These are phyloP conservation scores for Phytophthora cryptogea DNA, from an alignment of 352 stramenopile species.

Conservation along the genomic window DNA sequence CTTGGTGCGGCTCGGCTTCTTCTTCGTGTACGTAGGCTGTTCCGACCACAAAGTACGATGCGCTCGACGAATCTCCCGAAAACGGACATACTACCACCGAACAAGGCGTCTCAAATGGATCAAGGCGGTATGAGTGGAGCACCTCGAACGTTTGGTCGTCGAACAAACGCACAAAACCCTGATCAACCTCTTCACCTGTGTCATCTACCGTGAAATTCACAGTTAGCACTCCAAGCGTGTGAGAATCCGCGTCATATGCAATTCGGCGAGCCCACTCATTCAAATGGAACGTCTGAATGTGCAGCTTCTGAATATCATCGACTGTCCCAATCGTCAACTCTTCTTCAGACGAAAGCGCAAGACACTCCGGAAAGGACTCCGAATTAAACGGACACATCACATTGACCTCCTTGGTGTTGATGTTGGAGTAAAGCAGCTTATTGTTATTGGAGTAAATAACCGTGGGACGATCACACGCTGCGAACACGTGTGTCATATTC, in stretches of 20 bases:
- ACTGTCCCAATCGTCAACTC: constrained; percentile 97
- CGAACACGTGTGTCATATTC: constrained; percentile 95
- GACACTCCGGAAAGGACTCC: constrained; percentile 92
- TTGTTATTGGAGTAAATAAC: constrained; percentile 97
- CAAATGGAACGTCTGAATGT: constrained; percentile 96
- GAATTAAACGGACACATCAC: constrained; percentile 94
- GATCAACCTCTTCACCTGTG: constrained; percentile 84
- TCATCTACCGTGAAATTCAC: constrained; percentile 85
- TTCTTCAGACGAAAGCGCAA: constrained; percentile 95
- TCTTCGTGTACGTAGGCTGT: constrained; percentile 94
- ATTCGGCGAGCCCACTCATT: constrained; percentile 94
- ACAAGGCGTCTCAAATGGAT: constrained; percentile 88
- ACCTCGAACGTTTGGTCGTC: constrained; percentile 98
- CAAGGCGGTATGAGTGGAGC: constrained; percentile 84
- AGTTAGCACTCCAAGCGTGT: constrained; percentile 84
- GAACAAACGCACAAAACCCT: constrained; percentile 93
- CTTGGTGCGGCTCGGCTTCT: constrained; percentile 95
- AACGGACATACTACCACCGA: constrained; percentile 85
- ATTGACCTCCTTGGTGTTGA: constrained; percentile 92
- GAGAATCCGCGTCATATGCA: constrained; percentile 78
- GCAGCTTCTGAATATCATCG: constrained; percentile 99
- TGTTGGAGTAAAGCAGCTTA: constrained; percentile 97
- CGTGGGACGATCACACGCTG: constrained; percentile 95
- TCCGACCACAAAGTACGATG: constrained; percentile 85
- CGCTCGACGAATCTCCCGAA: constrained; percentile 69